These are phyloP conservation scores for Coniochaeta hoffmannii DNA, from an alignment of 2,329 filamentous ascomycete genomes.

Conservation along the genomic window DNA sequence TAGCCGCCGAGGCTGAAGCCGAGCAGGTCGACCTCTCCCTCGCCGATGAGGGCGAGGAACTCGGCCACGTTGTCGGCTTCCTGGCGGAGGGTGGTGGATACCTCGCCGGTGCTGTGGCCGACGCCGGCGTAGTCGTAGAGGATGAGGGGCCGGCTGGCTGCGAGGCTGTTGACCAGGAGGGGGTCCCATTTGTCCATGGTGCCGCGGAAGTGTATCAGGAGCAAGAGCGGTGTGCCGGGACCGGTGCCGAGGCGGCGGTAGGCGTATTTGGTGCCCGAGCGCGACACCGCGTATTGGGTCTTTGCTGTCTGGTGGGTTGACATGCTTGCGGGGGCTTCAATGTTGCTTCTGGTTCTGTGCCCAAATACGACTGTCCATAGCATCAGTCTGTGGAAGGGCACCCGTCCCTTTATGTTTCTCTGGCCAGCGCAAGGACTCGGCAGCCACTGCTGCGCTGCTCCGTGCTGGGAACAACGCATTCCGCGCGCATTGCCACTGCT, in stretches of 20 bases:
- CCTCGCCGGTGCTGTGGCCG: conserved; percentile 34
- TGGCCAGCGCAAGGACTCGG: too few relatives aligned
- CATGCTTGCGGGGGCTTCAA: conserved; percentile 4
- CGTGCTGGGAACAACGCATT: too few relatives aligned
- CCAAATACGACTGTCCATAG: too few relatives aligned
- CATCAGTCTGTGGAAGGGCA: too few relatives aligned
- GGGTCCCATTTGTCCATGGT: conserved; percentile 31
- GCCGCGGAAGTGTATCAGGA: conserved; percentile 13
- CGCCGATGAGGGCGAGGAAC: conserved; percentile 20
- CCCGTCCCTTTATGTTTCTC: too few relatives aligned
- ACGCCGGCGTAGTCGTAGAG: conserved; percentile 41
- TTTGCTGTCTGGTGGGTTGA: conserved; percentile 11
- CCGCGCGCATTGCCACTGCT: too few relatives aligned
- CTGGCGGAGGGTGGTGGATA: conserved; percentile 26
- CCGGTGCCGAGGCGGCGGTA: conserved; percentile 12
- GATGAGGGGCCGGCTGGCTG: conserved; percentile 31
- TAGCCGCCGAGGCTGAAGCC: conserved; percentile 44
- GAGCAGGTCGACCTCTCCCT: conserved; percentile 34
- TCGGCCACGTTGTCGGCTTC: conserved; percentile 13
- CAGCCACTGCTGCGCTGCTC: too few relatives aligned
- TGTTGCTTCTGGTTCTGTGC: too few relatives aligned
- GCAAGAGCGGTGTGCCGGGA: conserved; percentile 7
- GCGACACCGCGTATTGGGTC: conserved; percentile 6
- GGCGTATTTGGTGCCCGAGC: conserved; percentile 5
- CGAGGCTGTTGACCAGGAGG: conserved; percentile 35